phyloP scores from a whole-genome alignment of 2,329 filamentous ascomycete genomes.

The Zopfia rhizophila region DNA sequence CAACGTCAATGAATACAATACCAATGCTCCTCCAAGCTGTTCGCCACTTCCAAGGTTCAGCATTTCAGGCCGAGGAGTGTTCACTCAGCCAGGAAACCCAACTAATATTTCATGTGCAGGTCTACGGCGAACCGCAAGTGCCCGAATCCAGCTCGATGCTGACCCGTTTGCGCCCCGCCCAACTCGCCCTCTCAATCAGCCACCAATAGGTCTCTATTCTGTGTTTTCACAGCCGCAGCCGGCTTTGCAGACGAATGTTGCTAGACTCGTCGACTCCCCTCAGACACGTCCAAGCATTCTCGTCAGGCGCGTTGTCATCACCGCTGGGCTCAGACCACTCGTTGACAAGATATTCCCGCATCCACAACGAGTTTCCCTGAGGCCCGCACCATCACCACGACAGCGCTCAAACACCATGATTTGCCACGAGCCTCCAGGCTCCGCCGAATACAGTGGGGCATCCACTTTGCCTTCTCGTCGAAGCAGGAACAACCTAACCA shows the following conservation, averaged over 20 bases:
- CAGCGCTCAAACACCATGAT: too few species aligned
- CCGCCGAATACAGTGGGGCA: conserved; percentile 3
- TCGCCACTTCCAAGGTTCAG: conserved; percentile 1
- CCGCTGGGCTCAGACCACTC: too few species aligned
- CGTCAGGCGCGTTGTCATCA: conserved; percentile 31
- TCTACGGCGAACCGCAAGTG: not conserved
- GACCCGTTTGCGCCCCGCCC: conserved; percentile 10
- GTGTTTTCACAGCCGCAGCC: conserved; percentile 27
- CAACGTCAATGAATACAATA: conserved; percentile 5
- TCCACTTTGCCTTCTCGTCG: not conserved
- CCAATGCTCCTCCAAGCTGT: conserved; percentile 2
- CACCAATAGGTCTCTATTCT: conserved; percentile 31
- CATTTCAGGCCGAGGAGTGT: not conserved
- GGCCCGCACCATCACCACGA: too few species aligned
- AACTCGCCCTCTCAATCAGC: conserved; percentile 6
- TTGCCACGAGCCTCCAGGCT: not conserved
- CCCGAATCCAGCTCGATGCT: not conserved
- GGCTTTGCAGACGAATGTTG: not conserved
- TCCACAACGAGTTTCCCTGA: too few species aligned
- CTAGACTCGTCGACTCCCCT: not conserved
- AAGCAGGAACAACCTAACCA: conserved; percentile 2
- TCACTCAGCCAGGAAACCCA: conserved; percentile 1
- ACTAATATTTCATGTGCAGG: conserved; percentile 3
- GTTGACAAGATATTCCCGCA: too few species aligned
- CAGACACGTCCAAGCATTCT: conserved; percentile 4